A percentile compares a stretch with the other conserved stretches of the same genome.
Conservation (phyloP, 805 yeast species). For the Suhomyces prunicola region DNA sequence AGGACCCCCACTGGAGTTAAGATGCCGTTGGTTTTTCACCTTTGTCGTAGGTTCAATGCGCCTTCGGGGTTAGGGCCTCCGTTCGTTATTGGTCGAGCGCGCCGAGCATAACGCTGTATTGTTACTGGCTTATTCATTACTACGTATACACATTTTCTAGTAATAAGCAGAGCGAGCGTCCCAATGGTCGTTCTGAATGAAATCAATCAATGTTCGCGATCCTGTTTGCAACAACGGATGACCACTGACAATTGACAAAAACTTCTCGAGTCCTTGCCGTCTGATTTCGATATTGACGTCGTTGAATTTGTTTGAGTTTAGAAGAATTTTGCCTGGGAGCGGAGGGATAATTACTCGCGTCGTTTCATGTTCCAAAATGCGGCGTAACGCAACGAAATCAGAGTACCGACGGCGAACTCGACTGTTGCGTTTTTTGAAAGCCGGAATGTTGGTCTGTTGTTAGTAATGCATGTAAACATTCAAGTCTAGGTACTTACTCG, state of each 20-base stretch:
- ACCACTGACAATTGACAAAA: slow-evolving; percentile 75
- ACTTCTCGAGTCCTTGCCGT: slow-evolving; percentile 77
- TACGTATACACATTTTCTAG: slow-evolving; percentile 4
- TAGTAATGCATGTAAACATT: slow-evolving; percentile 9
- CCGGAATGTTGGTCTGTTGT: slow-evolving; percentile 75
- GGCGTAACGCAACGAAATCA: slow-evolving; percentile 82
- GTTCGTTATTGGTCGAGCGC: neutral
- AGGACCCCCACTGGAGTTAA: neutral
- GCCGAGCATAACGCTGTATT: neutral
- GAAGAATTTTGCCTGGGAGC: slow-evolving; percentile 83
- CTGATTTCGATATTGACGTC: slow-evolving; percentile 82
- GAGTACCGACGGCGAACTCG: slow-evolving; percentile 82
- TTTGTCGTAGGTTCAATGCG: neutral
- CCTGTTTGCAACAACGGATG: slow-evolving; percentile 94
- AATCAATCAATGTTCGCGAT: slow-evolving; percentile 68
- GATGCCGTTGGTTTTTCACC: neutral
- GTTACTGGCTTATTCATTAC: neutral
- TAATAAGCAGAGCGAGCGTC: slow-evolving; percentile 29
- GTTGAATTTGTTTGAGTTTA: slow-evolving; percentile 65
- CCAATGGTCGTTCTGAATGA: slow-evolving; percentile 87
- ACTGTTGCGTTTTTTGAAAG: slow-evolving; percentile 63
- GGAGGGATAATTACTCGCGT: slow-evolving; percentile 80
- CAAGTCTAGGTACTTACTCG: slow-evolving; percentile 34
- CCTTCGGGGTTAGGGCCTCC: neutral
- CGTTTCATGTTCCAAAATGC: slow-evolving; percentile 69